A percentile compares a stretch with the other conserved stretches of the same genome.
Conservation (phyloP, 2,329 filamentous ascomycete species). For the Beauveria scarabaeidicola region DNA sequence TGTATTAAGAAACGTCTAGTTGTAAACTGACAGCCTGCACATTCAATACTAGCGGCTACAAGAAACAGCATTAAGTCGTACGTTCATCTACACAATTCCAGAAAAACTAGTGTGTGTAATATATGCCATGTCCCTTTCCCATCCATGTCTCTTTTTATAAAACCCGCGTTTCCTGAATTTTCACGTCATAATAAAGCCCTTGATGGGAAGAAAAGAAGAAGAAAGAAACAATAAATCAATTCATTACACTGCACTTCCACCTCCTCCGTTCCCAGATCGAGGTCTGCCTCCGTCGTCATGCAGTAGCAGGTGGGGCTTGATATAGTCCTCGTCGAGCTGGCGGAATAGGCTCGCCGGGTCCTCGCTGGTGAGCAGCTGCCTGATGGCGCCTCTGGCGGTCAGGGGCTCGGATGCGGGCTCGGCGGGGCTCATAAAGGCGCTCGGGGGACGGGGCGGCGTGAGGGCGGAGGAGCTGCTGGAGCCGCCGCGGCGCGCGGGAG, state of each 20-base stretch:
- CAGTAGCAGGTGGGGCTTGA: constrained; percentile 82
- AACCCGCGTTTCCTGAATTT: neutral
- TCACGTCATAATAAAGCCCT: neutral
- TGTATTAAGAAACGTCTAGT: too few species aligned
- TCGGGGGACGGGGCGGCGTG: constrained; percentile 19
- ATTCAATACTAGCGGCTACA: too few species aligned
- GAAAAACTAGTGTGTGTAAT: too few species aligned
- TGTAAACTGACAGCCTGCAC: too few species aligned
- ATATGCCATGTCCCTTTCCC: too few species aligned
- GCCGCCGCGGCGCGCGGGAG: constrained; percentile 37
- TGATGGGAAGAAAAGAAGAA: neutral
- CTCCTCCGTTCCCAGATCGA: constrained; percentile 17
- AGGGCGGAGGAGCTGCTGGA: constrained; percentile 16
- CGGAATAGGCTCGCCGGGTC: constrained; percentile 86
- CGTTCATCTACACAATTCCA: too few species aligned
- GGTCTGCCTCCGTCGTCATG: constrained; percentile 40
- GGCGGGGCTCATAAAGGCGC: constrained; percentile 23
- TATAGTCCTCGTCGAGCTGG: constrained; percentile 90
- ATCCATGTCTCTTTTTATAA: too few species aligned
- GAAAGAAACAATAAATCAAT: neutral
- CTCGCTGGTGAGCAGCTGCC: constrained; percentile 72
- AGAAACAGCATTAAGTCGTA: too few species aligned
- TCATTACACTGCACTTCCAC: constrained; percentile 14
- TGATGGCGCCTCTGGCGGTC: constrained; percentile 68
- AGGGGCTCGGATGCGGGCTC: constrained; percentile 34